Base-by-base conservation (phyloP, 495 filamentous ascomycete genomes). In the Jackrogersella minutella region DNA sequence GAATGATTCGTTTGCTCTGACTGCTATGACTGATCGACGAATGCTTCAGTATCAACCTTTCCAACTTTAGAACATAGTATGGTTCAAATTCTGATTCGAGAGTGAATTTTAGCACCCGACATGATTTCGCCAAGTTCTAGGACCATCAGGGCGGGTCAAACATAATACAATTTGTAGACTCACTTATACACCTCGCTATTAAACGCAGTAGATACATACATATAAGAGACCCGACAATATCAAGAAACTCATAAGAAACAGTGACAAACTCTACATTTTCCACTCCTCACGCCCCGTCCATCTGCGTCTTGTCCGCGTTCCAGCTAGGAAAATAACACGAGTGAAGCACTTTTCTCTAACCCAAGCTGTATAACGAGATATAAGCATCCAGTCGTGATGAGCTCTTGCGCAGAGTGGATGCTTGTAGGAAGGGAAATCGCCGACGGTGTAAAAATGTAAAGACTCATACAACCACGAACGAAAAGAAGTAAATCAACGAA, bases 101-200 rank as follows among this genome's bases (percentile, higher is more conserved):
- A n/a, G n/a, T n/a, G n/a, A n/a, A n/a, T n/a, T n/a, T n/a, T n/a
- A n/a, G n/a, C n/a, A n/a, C n/a, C n/a, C n/a, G n/a, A n/a, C n/a
- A n/a, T n/a, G n/a, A n/a, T n/a, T n/a, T n/a, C n/a, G n/a, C n/a
- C n/a, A n/a, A n/a, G n/a, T n/a, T n/a, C n/a, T n/a, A n/a, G n/a
- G n/a, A n/a, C n/a, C n/a, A n/a, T n/a, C n/a, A n/a, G n/a, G n/a
- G n/a, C n/a, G n/a, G 26, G 26, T 30, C 26, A 7, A 30, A 30
- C 26, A n/a, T n/a, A n/a, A 30, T 30, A 34, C 10, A 41, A 50
- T 26, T 49, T 9, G 44, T 30, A 49, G n/a, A 24, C 31, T 31
- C 26, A 50, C 46, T 50, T 50, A 50, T 49, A 49, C 44, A 49
- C 14, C 7, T 30, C 31, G 22, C 44, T 24, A 49, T n/a, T 31